phyloP scores from a whole-genome alignment of 2,329 filamentous ascomycete genomes.

The Rosellinia necatrix region DNA sequence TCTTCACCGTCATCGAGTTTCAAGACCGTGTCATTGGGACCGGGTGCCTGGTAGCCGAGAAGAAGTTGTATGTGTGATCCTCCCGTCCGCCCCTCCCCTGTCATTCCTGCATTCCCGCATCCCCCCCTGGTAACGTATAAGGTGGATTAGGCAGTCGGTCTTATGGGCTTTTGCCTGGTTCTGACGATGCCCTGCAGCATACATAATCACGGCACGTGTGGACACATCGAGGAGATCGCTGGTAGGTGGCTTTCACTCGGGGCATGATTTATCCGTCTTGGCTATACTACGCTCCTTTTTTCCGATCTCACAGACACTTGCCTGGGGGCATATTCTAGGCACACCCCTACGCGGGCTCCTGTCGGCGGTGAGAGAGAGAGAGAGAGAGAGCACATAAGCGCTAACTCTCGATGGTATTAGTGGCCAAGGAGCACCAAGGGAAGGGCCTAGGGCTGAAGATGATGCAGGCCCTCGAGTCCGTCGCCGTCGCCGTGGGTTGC shows the following conservation, averaged over 20 bases:
- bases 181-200: conserved; percentile 50
- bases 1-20: conserved; percentile 72
- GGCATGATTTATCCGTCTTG: not conserved
- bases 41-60: conserved; percentile 76
- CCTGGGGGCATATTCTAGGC: too few relatives aligned
- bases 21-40: conserved; percentile 70
- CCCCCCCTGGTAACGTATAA: too few relatives aligned
- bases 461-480: conserved; percentile 75
- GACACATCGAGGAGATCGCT: conserved; percentile 85
- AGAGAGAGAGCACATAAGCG: not conserved
- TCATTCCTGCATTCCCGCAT: too few relatives aligned
- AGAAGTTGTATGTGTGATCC: conserved; percentile 66
- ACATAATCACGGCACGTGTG: conserved; percentile 69
- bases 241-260: conserved; percentile 8
- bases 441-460: conserved; percentile 79
- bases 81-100: too few relatives aligned
- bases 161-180: too few relatives aligned
- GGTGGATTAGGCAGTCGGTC: too few relatives aligned
- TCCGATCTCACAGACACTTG: not conserved
- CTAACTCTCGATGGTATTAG: conserved; percentile 38
- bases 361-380: not conserved
- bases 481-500: conserved; percentile 75
- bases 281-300: not conserved
- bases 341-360: too few relatives aligned
- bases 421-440: conserved; percentile 77